phyloP scores from a whole-genome alignment of 1,284 basidiomycete genomes.

The Phellinidium pouzarii region DNA sequence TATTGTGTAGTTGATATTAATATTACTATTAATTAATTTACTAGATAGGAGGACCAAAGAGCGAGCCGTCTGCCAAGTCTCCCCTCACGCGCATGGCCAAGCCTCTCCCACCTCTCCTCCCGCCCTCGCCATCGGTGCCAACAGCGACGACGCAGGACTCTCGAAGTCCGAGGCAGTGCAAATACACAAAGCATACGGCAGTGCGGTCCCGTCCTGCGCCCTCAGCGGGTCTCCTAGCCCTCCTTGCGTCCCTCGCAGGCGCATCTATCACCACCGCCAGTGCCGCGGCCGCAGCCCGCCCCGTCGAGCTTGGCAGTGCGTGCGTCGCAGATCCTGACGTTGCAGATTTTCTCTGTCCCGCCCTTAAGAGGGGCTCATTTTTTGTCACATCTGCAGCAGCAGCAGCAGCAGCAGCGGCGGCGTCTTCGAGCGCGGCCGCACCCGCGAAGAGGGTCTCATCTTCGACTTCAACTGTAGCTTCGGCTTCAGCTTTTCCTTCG shows the following conservation, averaged over 20 bases:
- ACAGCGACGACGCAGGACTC: constrained; percentile 6
- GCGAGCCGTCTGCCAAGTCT: constrained; percentile 1
- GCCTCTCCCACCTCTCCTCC: not conserved
- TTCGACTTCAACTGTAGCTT: too few relatives aligned
- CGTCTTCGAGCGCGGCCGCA: not conserved
- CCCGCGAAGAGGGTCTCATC: too few relatives aligned
- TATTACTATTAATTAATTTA: not conserved
- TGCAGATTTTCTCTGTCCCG: constrained; percentile 16
- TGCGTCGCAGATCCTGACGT: not conserved
- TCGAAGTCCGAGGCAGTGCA: too few relatives aligned
- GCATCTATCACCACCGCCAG: not conserved
- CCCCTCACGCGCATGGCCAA: constrained; percentile 1
- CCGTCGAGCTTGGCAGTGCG: not conserved
- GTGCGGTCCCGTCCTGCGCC: too few relatives aligned
- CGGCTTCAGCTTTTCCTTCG: too few relatives aligned
- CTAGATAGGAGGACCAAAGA: not conserved
- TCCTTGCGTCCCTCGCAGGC: constrained; percentile 13
- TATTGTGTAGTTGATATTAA: not conserved
- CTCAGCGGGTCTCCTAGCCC: constrained; percentile 2
- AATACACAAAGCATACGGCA: too few relatives aligned
- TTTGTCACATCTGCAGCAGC: not conserved
- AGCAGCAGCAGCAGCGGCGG: not conserved
- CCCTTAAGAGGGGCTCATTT: not conserved
- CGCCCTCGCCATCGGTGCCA: constrained; percentile 17
- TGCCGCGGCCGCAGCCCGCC: not conserved